These are phyloP conservation scores for Amborella trichopoda DNA, from an alignment of 164 flowering plant species.

Conservation along the genomic window DNA sequence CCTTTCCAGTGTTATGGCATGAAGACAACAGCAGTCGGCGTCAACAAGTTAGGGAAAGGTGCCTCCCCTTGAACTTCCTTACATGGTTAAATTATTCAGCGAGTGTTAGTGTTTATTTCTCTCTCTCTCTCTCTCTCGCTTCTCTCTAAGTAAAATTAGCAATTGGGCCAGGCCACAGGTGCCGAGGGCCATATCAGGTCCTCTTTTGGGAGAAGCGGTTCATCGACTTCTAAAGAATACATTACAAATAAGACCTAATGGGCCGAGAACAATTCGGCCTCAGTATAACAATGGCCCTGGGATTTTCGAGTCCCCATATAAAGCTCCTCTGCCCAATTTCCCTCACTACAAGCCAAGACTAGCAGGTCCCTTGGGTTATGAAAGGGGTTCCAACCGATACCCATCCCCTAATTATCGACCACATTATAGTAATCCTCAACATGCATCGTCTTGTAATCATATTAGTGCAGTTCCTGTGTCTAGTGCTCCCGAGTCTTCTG, in stretches of 20 bases:
- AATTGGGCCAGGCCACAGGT: constrained; percentile 49
- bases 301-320: constrained; percentile 13
- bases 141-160: background rate
- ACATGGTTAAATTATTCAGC: background rate
- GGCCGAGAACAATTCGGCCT: background rate
- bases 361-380: constrained; percentile 60
- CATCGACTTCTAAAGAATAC: constrained; percentile 75
- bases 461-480: too few relatives aligned
- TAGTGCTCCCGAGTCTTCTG: too few relatives aligned
- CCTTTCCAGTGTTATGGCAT: constrained; percentile 84
- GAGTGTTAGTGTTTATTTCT: background rate
- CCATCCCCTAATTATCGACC: too few relatives aligned
- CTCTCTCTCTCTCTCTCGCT: background rate
- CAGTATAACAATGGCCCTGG: constrained; percentile 24
- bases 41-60: constrained; percentile 65
- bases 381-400: constrained; percentile 35
- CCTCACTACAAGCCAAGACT: constrained; percentile 36
- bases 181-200: constrained; percentile 70
- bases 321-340: constrained; percentile 20
- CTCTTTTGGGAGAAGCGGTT: constrained; percentile 80
- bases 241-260: constrained; percentile 23
- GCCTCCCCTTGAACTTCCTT: background rate
- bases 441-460: too few relatives aligned
- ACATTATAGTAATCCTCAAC: too few relatives aligned
- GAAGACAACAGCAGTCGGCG: constrained; percentile 72